A percentile compares a stretch with the other conserved stretches of the same genome.
These are phyloP conservation scores for Codiaeum variegatum DNA, from an alignment of 441 rosid genomes.

Conservation along the genomic window DNA sequence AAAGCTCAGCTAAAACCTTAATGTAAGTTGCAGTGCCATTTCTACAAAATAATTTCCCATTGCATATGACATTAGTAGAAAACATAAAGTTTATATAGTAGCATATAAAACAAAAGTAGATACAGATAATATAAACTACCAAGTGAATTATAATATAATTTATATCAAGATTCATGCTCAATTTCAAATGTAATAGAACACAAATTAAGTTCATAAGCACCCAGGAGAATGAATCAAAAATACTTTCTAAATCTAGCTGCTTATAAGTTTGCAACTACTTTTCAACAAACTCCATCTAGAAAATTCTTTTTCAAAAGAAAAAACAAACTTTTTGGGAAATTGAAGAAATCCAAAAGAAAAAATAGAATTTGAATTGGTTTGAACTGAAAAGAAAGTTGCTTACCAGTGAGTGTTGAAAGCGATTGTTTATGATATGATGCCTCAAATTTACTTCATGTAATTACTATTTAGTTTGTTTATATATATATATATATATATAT, in stretches of 20 bases:
- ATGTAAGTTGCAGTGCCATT: conserved; percentile 26
- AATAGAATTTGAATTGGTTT: background rate
- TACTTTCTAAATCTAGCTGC: too few species aligned
- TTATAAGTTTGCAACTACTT: too few species aligned
- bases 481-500: too few species aligned
- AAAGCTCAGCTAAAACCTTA: conserved; percentile 21
- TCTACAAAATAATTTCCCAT: background rate
- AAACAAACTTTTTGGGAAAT: background rate
- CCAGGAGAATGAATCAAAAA: background rate
- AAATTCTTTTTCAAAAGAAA: background rate
- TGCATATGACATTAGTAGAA: background rate
- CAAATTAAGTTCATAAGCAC: background rate
- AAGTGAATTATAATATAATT: background rate
- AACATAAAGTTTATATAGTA: background rate
- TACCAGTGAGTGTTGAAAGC: too few species aligned
- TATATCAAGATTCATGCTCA: background rate
- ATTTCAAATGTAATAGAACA: background rate
- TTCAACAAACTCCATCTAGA: background rate
- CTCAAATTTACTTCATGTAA: too few species aligned
- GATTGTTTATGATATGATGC: too few species aligned
- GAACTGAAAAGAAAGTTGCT: background rate
- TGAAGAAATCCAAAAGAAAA: background rate
- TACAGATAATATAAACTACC: background rate
- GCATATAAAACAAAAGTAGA: background rate
- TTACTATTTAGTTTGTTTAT: too few species aligned